Percentiles rank a stretch among this genome's conserved stretches.
Conservation (phyloP, 495 filamentous ascomycete species). For the Xylaria flabelliformis region DNA sequence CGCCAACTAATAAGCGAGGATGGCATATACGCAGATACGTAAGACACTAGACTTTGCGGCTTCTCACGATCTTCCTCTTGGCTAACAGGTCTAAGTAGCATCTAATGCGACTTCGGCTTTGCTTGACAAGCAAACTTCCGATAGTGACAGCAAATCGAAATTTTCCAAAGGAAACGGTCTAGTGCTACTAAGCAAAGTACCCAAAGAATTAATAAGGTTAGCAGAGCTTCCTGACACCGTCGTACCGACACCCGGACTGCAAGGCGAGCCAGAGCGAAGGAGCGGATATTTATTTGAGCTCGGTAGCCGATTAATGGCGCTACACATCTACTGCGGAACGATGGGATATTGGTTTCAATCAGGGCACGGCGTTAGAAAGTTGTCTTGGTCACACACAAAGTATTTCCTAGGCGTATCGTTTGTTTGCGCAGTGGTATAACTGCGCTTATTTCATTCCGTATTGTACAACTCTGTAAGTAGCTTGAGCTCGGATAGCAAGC, state of each 20-base stretch:
- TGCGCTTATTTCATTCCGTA: neutral
- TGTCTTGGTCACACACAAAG: neutral
- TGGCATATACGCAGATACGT: neutral
- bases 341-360: neutral
- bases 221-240: neutral
- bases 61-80: neutral
- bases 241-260: neutral
- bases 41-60: neutral
- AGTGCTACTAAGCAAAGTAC: neutral
- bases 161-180: neutral
- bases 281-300: neutral
- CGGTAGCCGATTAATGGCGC: neutral
- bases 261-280: neutral
- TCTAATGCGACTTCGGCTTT: neutral
- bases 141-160: neutral
- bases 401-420: neutral
- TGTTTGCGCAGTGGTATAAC: neutral
- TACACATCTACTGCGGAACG: neutral
- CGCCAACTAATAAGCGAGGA: neutral
- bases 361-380: neutral
- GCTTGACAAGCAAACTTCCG: neutral
- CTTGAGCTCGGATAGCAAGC: neutral
- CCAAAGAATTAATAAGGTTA: neutral
- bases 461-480: neutral
- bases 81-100: neutral